A percentile compares a stretch with the other conserved stretches of the same genome.
Conservation (phyloP, 2,329 filamentous ascomycete genomes). For the Eutypa lata region DNA sequence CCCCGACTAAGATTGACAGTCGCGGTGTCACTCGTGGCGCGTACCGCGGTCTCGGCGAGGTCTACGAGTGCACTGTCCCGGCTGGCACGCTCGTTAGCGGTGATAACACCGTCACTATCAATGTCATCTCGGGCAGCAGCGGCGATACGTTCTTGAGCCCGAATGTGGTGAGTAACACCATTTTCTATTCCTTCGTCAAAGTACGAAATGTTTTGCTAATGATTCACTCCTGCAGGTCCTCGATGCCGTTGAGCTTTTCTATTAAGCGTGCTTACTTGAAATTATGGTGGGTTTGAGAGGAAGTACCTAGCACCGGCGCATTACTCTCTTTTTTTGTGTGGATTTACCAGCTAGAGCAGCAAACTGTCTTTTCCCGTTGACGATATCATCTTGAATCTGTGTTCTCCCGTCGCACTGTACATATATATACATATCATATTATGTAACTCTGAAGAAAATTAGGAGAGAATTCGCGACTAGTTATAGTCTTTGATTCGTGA, state of each 20-base stretch:
- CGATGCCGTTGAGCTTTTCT: conserved; percentile 29
- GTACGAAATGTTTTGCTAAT: background rate
- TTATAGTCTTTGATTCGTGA: too few relatives aligned
- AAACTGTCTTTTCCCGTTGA: too few relatives aligned
- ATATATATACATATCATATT: too few relatives aligned
- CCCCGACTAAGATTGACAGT: conserved; percentile 49
- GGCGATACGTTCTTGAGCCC: conserved; percentile 47
- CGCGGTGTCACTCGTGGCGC: conserved; percentile 56
- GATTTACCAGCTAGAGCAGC: too few relatives aligned
- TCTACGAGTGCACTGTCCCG: conserved; percentile 52
- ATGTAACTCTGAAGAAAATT: too few relatives aligned
- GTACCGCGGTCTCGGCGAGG: conserved; percentile 54
- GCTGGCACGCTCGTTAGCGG: conserved; percentile 47
- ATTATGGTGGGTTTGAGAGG: too few relatives aligned
- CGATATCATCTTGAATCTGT: too few relatives aligned
- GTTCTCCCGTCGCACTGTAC: too few relatives aligned
- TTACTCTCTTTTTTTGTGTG: too few relatives aligned
- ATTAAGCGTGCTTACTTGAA: conserved; percentile 8
- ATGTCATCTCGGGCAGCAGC: conserved; percentile 46
- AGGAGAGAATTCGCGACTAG: too few relatives aligned
- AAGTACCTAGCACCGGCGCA: too few relatives aligned
- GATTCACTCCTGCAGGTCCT: conserved; percentile 16
- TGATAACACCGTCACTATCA: conserved; percentile 51
- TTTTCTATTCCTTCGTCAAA: background rate
- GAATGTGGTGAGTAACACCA: conserved; percentile 34